A percentile compares a stretch with the other conserved stretches of the same genome.
These are phyloP conservation scores for Chrysoporthe austroafricana DNA, from an alignment of 2,329 filamentous ascomycete species.

Conservation along the genomic window DNA sequence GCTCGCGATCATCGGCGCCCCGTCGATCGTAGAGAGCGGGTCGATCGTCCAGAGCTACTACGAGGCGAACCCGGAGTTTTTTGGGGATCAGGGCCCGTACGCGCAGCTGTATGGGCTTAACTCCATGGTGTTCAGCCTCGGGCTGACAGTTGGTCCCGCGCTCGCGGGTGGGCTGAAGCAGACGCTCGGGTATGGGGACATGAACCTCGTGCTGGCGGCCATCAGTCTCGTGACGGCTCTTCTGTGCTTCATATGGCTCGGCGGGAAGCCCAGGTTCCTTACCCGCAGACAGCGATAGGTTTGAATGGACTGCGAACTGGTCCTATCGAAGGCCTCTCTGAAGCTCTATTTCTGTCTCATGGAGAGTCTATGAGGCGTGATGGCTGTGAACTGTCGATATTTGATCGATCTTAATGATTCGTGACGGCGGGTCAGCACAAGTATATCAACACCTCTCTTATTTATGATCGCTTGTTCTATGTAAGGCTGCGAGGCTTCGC, in stretches of 20 bases:
- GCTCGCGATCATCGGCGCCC: slow-evolving; percentile 56
- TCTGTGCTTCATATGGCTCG: slow-evolving; percentile 49
- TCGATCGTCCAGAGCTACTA: slow-evolving; percentile 59
- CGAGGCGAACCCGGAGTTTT: slow-evolving; percentile 57
- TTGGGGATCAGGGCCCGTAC: slow-evolving; percentile 61
- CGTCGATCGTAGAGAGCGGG: slow-evolving; percentile 61
- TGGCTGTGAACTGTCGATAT: no score
- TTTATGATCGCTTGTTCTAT: no score
- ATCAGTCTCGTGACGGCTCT: slow-evolving; percentile 49
- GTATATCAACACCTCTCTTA: neutral
- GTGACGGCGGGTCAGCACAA: neutral
- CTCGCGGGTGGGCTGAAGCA: slow-evolving; percentile 57
- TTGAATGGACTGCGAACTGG: neutral
- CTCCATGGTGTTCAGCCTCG: slow-evolving; percentile 64
- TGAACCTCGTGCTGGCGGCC: slow-evolving; percentile 55
- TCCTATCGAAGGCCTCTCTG: neutral
- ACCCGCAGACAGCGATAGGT: no score
- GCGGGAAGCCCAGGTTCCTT: slow-evolving; percentile 42
- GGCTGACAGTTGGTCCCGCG: slow-evolving; percentile 63
- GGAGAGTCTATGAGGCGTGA: neutral
- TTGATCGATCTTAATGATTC: no score
- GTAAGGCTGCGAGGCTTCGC: neutral
- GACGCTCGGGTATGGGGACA: slow-evolving; percentile 59
- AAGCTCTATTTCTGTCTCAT: no score
- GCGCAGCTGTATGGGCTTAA: slow-evolving; percentile 69